Evolutionary conservation across 495 filamentous ascomycete genomes (phyloP).

Genomic region (Podospora pseudoanserina): DNA sequence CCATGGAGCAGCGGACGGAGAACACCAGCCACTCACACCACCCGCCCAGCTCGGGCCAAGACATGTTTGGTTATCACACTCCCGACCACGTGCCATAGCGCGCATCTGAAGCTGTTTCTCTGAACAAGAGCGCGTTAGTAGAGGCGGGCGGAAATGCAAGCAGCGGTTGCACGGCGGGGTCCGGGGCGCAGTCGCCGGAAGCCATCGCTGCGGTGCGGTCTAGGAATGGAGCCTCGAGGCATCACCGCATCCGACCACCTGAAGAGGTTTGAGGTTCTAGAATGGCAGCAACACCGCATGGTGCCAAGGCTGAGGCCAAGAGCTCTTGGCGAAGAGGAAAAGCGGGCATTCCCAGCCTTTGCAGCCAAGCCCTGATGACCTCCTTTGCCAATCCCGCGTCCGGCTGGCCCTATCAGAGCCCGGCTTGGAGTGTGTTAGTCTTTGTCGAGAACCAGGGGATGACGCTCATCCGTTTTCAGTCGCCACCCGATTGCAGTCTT

Average conservation of each 20-base stretch:
- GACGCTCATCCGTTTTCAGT: constrained; percentile 20
- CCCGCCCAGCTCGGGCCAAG: constrained; percentile 7
- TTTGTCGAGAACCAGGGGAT: constrained; percentile 20
- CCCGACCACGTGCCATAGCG: constrained; percentile 8
- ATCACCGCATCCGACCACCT: neutral
- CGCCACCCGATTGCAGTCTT: constrained; percentile 22
- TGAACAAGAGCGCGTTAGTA: neutral
- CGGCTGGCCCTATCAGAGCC: constrained; percentile 16
- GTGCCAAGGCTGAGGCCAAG: constrained; percentile 4
- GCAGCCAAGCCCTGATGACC: constrained; percentile 11
- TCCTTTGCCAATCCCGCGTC: constrained; percentile 14
- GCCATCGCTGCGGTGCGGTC: neutral
- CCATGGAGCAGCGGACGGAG: neutral
- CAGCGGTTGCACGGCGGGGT: neutral
- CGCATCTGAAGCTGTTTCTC: neutral
- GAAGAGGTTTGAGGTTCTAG: neutral
- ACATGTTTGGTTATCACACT: neutral
- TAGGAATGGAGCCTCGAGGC: neutral
- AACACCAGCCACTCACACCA: constrained; percentile 7
- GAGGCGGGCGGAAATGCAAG: neutral
- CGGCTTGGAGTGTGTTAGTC: constrained; percentile 15
- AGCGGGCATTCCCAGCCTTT: constrained; percentile 3
- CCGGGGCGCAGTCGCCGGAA: neutral
- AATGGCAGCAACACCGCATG: neutral
- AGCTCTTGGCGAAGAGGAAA: neutral